These are phyloP conservation scores for Miscanthus lutarioriparius DNA, from an alignment of 176 grass and related monocot genomes.

Conservation along the genomic window DNA sequence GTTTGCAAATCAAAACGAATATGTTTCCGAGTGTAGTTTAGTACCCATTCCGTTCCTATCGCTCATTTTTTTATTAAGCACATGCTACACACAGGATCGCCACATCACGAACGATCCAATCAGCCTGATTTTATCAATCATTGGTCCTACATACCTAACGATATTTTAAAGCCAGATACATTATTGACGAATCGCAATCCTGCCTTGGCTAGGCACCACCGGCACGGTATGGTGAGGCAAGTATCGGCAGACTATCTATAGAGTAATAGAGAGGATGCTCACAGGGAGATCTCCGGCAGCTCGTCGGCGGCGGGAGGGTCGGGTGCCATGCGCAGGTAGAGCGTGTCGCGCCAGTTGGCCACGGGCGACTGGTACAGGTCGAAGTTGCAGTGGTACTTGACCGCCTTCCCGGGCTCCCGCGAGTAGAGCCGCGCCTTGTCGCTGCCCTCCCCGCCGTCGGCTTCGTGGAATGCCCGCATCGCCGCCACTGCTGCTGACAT, in stretches of 20 bases:
- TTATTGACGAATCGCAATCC: background rate
- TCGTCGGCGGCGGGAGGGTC: too few species aligned
- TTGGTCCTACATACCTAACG: too few species aligned
- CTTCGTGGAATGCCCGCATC: background rate
- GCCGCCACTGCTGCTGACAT: background rate
- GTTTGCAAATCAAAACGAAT: too few species aligned
- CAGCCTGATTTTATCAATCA: background rate
- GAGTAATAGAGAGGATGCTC: background rate
- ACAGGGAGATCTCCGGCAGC: conserved; percentile 51
- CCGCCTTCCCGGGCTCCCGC: too few species aligned
- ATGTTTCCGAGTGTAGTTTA: too few species aligned
- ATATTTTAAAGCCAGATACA: background rate
- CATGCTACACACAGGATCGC: background rate
- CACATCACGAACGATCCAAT: background rate
- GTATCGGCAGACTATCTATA: too few species aligned
- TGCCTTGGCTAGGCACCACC: too few species aligned
- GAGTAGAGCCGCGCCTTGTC: too few species aligned
- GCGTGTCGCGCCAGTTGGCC: conserved; percentile 22
- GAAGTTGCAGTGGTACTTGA: conserved; percentile 48
- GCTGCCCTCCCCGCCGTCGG: too few species aligned
- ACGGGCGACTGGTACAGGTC: conserved; percentile 49
- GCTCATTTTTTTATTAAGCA: too few species aligned
- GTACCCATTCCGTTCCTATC: too few species aligned
- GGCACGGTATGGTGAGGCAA: background rate
- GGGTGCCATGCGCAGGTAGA: too few species aligned